Percentiles rank a stretch among this genome's conserved stretches.
Evolutionary conservation across 345 rosid genomes (phyloP).

Genomic region (Moringa oleifera): DNA sequence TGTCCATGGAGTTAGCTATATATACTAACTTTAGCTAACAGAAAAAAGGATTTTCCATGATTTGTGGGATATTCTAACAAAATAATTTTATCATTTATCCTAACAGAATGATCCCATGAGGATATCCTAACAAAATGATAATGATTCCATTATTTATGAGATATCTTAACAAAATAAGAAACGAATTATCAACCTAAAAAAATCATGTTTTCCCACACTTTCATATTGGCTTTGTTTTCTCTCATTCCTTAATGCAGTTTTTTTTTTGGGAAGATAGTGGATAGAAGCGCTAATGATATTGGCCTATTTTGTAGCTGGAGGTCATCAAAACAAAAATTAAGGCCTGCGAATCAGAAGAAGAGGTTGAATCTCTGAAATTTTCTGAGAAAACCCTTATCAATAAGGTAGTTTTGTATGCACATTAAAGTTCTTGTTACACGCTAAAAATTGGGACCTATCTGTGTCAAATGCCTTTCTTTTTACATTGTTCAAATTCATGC

Average conservation of each 20-base stretch:
- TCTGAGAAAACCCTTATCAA: conserved; percentile 74
- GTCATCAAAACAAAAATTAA: conserved; percentile 60
- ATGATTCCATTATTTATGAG: too few species aligned
- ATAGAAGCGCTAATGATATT: conserved; percentile 13
- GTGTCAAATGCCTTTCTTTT: not conserved
- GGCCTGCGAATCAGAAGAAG: conserved; percentile 67
- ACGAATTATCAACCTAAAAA: too few species aligned
- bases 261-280: conserved; percentile 4
- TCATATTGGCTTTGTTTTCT: too few species aligned
- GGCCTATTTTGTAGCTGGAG: conserved; percentile 51
- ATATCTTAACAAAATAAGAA: too few species aligned
- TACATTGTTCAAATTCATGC: not conserved
- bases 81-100: too few species aligned
- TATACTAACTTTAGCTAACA: too few species aligned
- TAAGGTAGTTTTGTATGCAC: conserved; percentile 41
- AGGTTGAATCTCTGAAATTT: conserved; percentile 63
- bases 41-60: too few species aligned
- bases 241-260: conserved; percentile 4
- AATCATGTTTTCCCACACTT: too few species aligned
- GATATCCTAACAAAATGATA: too few species aligned
- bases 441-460: not conserved
- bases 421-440: not conserved
- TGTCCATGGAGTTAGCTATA: too few species aligned
- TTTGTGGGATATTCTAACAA: too few species aligned
- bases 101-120: too few species aligned